Conservation (phyloP, 768 basidiomycete genomes). For the Cyclocybe cylindracea region DNA sequence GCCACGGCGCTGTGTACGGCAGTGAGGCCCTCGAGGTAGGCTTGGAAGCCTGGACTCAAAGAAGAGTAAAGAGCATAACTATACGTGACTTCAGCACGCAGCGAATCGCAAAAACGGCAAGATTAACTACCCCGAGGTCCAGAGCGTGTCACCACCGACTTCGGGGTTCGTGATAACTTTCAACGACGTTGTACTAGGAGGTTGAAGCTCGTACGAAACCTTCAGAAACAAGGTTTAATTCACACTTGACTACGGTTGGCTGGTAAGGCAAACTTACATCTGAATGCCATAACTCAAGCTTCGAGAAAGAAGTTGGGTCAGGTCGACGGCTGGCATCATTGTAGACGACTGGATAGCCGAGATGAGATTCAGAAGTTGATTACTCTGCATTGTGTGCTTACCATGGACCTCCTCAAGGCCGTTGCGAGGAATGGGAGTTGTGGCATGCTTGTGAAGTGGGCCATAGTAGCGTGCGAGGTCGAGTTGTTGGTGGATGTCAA, state of each 20-base stretch:
- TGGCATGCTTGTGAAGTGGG: constrained; percentile 81
- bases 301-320: constrained; percentile 65
- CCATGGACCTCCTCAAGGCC: constrained; percentile 80
- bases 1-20: constrained; percentile 79
- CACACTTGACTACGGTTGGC: neutral
- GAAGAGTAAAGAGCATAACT: constrained; percentile 86
- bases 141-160: constrained; percentile 77
- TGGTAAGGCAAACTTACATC: constrained; percentile 48
- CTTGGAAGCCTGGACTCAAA: constrained; percentile 72
- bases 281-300: constrained; percentile 79
- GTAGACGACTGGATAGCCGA: constrained; percentile 57
- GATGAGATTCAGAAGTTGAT: neutral
- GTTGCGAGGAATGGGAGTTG: constrained; percentile 72
- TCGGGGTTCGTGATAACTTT: constrained; percentile 72
- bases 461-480: constrained; percentile 74
- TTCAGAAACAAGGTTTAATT: constrained; percentile 10
- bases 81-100: neutral
- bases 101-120: neutral
- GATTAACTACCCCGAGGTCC: constrained; percentile 67
- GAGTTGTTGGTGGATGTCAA: constrained; percentile 68
- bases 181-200: constrained; percentile 78
- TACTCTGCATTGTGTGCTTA: constrained; percentile 15
- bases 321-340: constrained; percentile 65
- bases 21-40: constrained; percentile 70
- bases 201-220: constrained; percentile 79